These are phyloP conservation scores for Malus hybrid DNA, from an alignment of 331 rosid genomes.

Conservation along the genomic window DNA sequence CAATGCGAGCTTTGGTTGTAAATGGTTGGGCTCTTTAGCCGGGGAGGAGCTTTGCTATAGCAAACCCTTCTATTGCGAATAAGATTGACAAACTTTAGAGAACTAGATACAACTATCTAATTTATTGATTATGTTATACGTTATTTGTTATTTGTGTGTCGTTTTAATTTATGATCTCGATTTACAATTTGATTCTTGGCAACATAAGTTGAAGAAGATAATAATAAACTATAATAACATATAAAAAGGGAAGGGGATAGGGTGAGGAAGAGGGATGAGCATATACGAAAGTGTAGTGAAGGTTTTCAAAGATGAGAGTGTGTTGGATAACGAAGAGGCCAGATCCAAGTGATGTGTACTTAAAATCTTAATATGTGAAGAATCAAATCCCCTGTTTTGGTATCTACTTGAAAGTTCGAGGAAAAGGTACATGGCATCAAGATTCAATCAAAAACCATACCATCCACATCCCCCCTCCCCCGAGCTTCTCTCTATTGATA, in stretches of 20 bases:
- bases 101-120: too few relatives aligned
- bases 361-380: background rate
- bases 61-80: too few relatives aligned
- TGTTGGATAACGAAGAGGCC: constrained; percentile 55
- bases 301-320: constrained; percentile 22
- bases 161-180: too few relatives aligned
- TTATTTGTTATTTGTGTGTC: too few relatives aligned
- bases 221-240: background rate
- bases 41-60: too few relatives aligned
- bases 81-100: too few relatives aligned
- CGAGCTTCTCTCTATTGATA: too few relatives aligned
- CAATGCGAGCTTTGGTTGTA: too few relatives aligned
- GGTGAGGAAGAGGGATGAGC: constrained; percentile 7
- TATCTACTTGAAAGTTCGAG: constrained; percentile 37
- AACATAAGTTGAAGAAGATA: background rate
- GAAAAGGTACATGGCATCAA: constrained; percentile 19
- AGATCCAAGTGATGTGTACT: constrained; percentile 43
- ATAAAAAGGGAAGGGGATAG: background rate
- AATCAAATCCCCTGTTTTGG: constrained; percentile 14
- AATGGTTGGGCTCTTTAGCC: too few relatives aligned
- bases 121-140: too few relatives aligned
- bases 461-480: background rate
- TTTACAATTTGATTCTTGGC: too few relatives aligned
- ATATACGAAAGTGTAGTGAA: constrained; percentile 20
- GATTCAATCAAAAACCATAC: constrained; percentile 22